Evolutionary conservation across 1,284 basidiomycete species (phyloP).

Genomic region (Fistulina hepatica): DNA sequence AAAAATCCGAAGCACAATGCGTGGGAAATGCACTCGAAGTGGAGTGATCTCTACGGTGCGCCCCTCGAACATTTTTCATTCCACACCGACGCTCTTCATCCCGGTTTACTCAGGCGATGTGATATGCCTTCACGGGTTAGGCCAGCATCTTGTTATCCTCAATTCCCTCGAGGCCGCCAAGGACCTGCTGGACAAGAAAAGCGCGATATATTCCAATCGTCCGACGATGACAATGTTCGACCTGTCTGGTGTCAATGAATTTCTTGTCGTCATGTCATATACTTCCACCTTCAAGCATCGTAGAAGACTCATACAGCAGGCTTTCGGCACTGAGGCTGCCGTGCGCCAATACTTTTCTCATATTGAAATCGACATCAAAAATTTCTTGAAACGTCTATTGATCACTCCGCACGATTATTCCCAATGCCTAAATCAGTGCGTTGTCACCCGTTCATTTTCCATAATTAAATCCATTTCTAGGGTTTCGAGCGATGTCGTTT

Average conservation of each 20-base stretch:
- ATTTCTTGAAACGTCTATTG: slow-evolving; percentile 44
- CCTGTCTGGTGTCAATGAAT: slow-evolving; percentile 5
- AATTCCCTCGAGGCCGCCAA: slow-evolving; percentile 25
- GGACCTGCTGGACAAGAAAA: slow-evolving; percentile 28
- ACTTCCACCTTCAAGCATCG: slow-evolving; percentile 25
- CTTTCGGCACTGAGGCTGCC: slow-evolving; percentile 42
- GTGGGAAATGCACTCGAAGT: slow-evolving; percentile 45
- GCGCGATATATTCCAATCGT: slow-evolving; percentile 27
- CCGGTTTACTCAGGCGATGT: slow-evolving; percentile 7
- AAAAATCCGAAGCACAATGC: slow-evolving; percentile 42
- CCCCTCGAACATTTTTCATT: not conserved
- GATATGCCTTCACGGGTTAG: slow-evolving; percentile 7
- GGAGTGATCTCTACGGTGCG: slow-evolving; percentile 35
- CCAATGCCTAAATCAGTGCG: slow-evolving; percentile 19
- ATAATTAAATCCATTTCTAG: slow-evolving; percentile 10
- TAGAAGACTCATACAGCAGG: slow-evolving; percentile 27
- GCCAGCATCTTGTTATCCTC: slow-evolving; percentile 16
- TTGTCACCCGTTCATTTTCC: slow-evolving; percentile 3
- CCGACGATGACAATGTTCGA: slow-evolving; percentile 10
- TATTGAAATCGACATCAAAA: slow-evolving; percentile 42
- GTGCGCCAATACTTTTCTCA: slow-evolving; percentile 38
- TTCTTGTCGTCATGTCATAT: slow-evolving; percentile 23
- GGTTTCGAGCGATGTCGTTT: slow-evolving; percentile 21
- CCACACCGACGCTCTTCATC: not conserved
- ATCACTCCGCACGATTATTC: slow-evolving; percentile 43